Percentiles rank a stretch among this genome's conserved stretches.
Evolutionary conservation across 2,329 filamentous ascomycete genomes (phyloP).

Genomic region (Davidsoniella australis): DNA sequence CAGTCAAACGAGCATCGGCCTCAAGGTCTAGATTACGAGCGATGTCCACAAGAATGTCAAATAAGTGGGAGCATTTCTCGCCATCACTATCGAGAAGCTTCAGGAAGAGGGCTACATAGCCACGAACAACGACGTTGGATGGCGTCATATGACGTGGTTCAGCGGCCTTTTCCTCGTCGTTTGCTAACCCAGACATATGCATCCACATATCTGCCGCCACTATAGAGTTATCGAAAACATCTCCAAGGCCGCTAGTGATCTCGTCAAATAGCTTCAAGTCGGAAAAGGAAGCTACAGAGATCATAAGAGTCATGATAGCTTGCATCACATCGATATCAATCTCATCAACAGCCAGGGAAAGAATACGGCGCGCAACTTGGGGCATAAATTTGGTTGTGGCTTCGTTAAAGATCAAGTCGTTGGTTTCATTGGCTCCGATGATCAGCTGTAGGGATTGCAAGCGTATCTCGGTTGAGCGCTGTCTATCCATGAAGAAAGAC

Average conservation of each 20-base stretch:
- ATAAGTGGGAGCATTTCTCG: conserved; percentile 45
- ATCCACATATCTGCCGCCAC: conserved; percentile 4
- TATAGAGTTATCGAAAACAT: conserved; percentile 10
- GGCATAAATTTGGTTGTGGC: conserved; percentile 39
- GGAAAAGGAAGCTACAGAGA: conserved; percentile 44
- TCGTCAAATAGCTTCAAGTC: conserved; percentile 40
- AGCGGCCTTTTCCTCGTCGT: conserved; percentile 15
- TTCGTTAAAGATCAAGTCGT: conserved; percentile 40
- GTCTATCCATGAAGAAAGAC: conserved; percentile 45
- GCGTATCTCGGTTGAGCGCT: conserved; percentile 43
- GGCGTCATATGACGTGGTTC: conserved; percentile 26
- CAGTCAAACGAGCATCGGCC: conserved; percentile 52
- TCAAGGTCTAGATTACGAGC: conserved; percentile 42
- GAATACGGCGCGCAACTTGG: conserved; percentile 41
- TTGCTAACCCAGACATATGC: conserved; percentile 15
- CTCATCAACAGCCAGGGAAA: conserved; percentile 45
- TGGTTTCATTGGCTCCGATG: conserved; percentile 39
- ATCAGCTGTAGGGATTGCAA: conserved; percentile 44
- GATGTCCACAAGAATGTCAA: conserved; percentile 46
- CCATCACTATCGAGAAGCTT: conserved; percentile 50
- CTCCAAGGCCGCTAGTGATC: conserved; percentile 20
- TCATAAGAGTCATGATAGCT: conserved; percentile 45
- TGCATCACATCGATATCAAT: conserved; percentile 47
- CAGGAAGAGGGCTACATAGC: conserved; percentile 61
- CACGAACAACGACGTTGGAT: conserved; percentile 54